Evolutionary conservation across 2,329 filamentous ascomycete species (phyloP), one percentile per base, ranked within the genome.

Genomic region (Ambrosiella beaveri): DNA sequence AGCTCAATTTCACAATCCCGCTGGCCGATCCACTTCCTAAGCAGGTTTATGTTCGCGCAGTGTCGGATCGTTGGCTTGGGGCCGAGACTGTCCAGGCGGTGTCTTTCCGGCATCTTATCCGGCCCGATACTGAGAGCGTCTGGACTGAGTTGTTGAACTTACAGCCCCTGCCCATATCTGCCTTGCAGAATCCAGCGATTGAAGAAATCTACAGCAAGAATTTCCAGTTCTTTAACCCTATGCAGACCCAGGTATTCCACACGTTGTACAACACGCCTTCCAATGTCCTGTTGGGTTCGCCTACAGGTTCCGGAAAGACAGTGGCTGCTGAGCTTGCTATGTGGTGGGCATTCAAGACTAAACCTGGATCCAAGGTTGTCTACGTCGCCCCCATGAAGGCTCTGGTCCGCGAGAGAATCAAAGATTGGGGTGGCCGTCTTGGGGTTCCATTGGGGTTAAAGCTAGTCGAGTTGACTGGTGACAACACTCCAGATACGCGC

Each of bases 331-430:
- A 98, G 68, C 73, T 98, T 61, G 90, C 94, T 35, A 97, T 98
- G 91, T 98, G 94, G 94, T 96, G 90, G 89, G 91, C 93, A 2
- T 97, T 98, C 71, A 82, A 90, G 12, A 90, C 96, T 67, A 85
- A 85, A 55, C 93, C 93, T 1, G 89, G 90, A 2, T 95, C 89
- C 2, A 98, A 98, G 71, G 90, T 98, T 1, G 93, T 98, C 11
- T 98, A 98, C 68, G 97, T 98, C 67, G 93, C 93, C 1, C 94
- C 94, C 0, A 98, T 98, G 94, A 98, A 98, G 71, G 94, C 94
- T 0, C 81, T 98, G 38, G 93, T 98, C 17, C 87, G 93, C 2
- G 93, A 98, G 69, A 82, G 93, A 70, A 91, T 98, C 35, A 86
- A 95, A 66, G 94, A 98, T 67, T 98, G 93, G 94, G 81, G 86